These are phyloP conservation scores for Ambrosiella xylebori DNA, from an alignment of 2,329 filamentous ascomycete species.

Conservation along the genomic window DNA sequence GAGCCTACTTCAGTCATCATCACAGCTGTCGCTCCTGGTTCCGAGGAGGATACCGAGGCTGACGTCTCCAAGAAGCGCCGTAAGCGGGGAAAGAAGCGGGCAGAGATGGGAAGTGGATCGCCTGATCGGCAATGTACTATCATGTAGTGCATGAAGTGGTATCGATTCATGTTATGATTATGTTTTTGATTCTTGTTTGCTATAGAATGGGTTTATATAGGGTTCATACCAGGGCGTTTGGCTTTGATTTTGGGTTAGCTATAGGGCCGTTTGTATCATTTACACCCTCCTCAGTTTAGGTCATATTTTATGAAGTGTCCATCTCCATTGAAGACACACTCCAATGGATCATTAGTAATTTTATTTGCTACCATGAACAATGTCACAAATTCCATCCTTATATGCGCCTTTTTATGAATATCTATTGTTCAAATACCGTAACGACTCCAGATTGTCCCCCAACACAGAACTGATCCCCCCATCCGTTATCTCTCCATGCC, in stretches of 20 bases:
- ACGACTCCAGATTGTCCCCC: constrained; percentile 48
- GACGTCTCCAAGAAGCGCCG: constrained; percentile 6
- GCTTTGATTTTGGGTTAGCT: too few relatives aligned
- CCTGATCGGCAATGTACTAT: constrained; percentile 10
- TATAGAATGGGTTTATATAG: background rate
- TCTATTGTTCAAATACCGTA: constrained; percentile 37
- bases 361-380: background rate
- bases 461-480: constrained; percentile 47
- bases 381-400: background rate
- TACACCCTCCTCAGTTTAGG: too few relatives aligned
- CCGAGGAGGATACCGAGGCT: background rate
- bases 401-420: too few relatives aligned
- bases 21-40: background rate
- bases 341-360: background rate
- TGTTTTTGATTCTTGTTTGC: background rate
- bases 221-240: too few relatives aligned
- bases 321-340: background rate
- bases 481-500: constrained; percentile 44
- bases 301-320: too few relatives aligned
- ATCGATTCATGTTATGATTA: background rate
- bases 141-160: constrained; percentile 3
- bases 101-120: background rate
- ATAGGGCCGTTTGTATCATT: too few relatives aligned
- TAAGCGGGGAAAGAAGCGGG: constrained; percentile 10
- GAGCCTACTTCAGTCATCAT: too few relatives aligned